Percentiles rank a stretch among this genome's conserved stretches.
Conservation (phyloP, 2,329 filamentous ascomycete genomes). For the Sporothrix pseudoabietina region DNA sequence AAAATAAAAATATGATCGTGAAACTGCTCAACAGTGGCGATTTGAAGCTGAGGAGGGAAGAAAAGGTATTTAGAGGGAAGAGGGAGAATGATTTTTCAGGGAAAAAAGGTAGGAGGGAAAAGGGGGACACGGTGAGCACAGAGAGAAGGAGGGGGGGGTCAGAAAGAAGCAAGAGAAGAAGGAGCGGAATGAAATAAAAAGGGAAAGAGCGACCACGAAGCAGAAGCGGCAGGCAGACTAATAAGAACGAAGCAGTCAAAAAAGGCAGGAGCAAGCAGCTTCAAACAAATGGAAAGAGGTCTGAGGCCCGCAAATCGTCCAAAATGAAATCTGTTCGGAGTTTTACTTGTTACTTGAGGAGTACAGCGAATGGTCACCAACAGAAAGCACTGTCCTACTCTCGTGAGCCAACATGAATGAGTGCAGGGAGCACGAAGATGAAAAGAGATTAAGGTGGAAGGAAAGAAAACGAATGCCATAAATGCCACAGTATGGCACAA, state of each 20-base stretch:
- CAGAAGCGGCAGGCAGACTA: conserved; percentile 16
- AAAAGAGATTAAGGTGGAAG: not conserved
- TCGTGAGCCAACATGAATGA: conserved; percentile 3
- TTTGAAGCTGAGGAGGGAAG: not conserved
- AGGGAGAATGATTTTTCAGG: not conserved
- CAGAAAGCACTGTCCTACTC: conserved; percentile 14
- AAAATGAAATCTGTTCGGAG: not conserved
- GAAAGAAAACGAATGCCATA: not conserved
- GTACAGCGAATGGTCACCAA: conserved; percentile 16
- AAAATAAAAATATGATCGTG: not conserved
- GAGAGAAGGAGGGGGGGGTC: not conserved
- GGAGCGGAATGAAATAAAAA: conserved; percentile 12
- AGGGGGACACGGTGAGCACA: conserved; percentile 4
- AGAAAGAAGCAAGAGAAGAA: conserved; percentile 17
- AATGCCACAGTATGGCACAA: not conserved
- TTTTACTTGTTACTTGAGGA: not conserved
- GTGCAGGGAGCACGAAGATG: conserved; percentile 1
- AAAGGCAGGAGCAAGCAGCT: conserved; percentile 24
- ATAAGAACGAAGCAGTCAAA: not conserved
- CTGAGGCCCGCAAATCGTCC: conserved; percentile 12
- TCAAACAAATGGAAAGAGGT: conserved; percentile 5
- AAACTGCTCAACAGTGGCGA: not conserved
- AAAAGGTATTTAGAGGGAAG: not conserved
- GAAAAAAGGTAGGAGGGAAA: not conserved
- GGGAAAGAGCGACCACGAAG: conserved; percentile 17